Evolutionary conservation across 2,329 filamentous ascomycete species (phyloP), one percentile per base, ranked within the genome.

Genomic region (Aaosphaeria pasadenensis): DNA sequence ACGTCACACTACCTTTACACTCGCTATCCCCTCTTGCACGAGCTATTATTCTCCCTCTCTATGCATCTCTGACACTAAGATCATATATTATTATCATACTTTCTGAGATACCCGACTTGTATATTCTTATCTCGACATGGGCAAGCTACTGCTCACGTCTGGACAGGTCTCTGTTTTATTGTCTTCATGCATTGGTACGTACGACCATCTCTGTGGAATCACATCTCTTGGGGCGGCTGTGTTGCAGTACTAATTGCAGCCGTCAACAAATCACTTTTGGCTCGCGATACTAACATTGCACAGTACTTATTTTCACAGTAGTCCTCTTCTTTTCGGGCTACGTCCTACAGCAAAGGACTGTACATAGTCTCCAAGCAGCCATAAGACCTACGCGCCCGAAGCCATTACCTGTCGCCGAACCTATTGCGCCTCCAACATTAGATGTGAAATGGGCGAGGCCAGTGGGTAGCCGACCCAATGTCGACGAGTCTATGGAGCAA

Each of bases 261-360:
- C 39, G 36, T 44, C 39, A 39, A 30, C 32, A 45, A 30, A 43
- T 43, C 32, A 28, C 28, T 35, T 31, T 11, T 35, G 28, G 45
- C 39, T 47, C 13, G 30, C 38, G 30, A 36, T 11, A 39, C 54
- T 63, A 36, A 60, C 47, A 42, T 4, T 35, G 4, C 7, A 5
- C 52, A 71, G 87, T 96, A 50, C 74, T 89, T 54, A 67, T 88
- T 29, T 96, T 89, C 71, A 95, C 91, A 3, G 70, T 85, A 35
- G 82, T 91, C 4, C 83, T 96, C 29, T 96, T 96, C 69, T 77
- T 96, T 31, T 90, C 88, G 44, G 91, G 91, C 61, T 96, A 95
- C 69, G 81, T 85, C 3, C 80, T 96, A 45, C 91, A 96, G 63
- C 91, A 96, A 70, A 84, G 89, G 59, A 94, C 90, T 0, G 82